Conservation (phyloP, 257 asterid species). For the Thymus quinquecostatus region DNA sequence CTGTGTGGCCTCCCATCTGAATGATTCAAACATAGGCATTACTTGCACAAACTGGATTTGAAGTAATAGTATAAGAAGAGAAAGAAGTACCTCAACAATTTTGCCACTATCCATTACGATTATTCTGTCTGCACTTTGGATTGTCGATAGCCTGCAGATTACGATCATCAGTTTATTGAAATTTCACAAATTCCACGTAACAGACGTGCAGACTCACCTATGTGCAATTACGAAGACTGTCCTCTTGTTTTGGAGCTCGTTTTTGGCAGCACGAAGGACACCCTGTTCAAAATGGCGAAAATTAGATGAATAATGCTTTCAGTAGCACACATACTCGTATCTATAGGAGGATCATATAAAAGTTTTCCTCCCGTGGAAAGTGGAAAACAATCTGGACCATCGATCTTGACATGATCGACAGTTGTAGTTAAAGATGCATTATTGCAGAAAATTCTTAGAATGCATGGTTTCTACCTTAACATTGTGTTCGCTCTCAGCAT, state of each 20-base stretch:
- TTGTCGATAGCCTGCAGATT: slow-evolving; percentile 78
- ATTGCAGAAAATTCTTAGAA: too few relatives aligned
- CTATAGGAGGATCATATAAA: background rate
- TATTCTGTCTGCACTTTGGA: slow-evolving; percentile 86
- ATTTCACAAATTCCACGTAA: background rate
- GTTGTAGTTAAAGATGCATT: too few relatives aligned
- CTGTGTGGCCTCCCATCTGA: slow-evolving; percentile 83
- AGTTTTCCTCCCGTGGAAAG: too few relatives aligned
- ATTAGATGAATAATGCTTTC: slow-evolving; percentile 17
- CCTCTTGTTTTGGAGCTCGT: slow-evolving; percentile 63
- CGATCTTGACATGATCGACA: too few relatives aligned
- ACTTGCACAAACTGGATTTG: background rate
- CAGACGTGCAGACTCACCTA: slow-evolving; percentile 47
- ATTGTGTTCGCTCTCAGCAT: slow-evolving; percentile 96
- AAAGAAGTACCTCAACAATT: slow-evolving; percentile 63
- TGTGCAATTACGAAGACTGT: slow-evolving; percentile 86
- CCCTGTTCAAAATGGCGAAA: slow-evolving; percentile 51
- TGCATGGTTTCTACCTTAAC: slow-evolving; percentile 54
- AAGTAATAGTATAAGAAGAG: background rate
- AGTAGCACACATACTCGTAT: background rate
- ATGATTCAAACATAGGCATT: slow-evolving; percentile 17
- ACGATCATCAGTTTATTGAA: slow-evolving; percentile 28
- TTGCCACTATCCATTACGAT: slow-evolving; percentile 86
- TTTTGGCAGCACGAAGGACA: slow-evolving; percentile 63
- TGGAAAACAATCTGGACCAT: too few relatives aligned